Percentiles rank a stretch among this genome's conserved stretches.
Conservation (phyloP, 306 rosid genomes). For the Prunus padus region DNA sequence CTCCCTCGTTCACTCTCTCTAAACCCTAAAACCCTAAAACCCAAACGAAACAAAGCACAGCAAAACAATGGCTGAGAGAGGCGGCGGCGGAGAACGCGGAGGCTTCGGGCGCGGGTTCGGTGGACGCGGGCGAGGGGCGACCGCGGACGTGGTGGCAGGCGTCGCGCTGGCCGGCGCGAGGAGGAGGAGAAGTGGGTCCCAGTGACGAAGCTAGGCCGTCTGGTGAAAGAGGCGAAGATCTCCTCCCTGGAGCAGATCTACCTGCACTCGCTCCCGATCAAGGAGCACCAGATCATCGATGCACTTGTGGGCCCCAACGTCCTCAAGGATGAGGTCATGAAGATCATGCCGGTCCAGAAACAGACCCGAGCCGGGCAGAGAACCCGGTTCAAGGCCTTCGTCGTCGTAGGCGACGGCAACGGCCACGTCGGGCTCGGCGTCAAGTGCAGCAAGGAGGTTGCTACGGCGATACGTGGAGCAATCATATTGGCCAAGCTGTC, state of each 20-base stretch:
- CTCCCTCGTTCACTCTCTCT: too few relatives aligned
- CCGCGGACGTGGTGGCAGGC: conserved; percentile 47
- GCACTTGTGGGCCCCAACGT: conserved; percentile 48
- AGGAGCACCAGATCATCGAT: conserved; percentile 71
- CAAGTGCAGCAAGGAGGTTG: conserved; percentile 78
- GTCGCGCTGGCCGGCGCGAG: conserved; percentile 43
- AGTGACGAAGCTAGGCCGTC: conserved; percentile 66
- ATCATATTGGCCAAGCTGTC: conserved; percentile 70
- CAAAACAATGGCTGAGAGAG: conserved; percentile 33
- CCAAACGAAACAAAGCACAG: too few relatives aligned
- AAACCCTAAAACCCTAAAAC: too few relatives aligned
- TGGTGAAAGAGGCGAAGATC: conserved; percentile 59
- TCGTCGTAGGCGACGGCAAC: conserved; percentile 61
- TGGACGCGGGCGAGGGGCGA: conserved; percentile 42
- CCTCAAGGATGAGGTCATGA: conserved; percentile 85
- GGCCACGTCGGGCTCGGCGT: conserved; percentile 78
- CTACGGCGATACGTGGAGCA: conserved; percentile 60
- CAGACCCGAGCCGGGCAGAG: conserved; percentile 71
- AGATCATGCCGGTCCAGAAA: conserved; percentile 74
- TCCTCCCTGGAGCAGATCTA: conserved; percentile 58
- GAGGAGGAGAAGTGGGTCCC: conserved; percentile 80
- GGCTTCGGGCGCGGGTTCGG: conserved; percentile 55
- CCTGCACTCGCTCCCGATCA: conserved; percentile 61
- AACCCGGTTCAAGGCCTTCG: conserved; percentile 66
- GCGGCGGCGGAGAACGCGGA: conserved; percentile 27